Base-by-base conservation (phyloP, 805 yeast genomes). In the Candida piceae region DNA sequence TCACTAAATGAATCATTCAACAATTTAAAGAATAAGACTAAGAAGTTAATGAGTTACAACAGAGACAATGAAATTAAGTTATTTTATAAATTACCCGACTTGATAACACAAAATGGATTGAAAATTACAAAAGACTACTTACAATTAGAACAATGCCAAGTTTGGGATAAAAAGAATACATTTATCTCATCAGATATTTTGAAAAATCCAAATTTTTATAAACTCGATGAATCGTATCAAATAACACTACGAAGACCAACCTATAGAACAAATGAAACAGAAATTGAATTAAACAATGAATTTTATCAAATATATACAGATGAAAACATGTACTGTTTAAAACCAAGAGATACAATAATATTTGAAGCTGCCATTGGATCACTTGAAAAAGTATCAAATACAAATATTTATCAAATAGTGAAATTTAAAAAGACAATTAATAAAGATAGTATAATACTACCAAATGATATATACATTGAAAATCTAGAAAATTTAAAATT, bases 161-260 rank as follows among this genome's bases (percentile, higher is more conserved):
- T 28, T 5, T 36, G 32, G 2, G 12, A 28, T 4, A 20, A 22
- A 16, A 13, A 12, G 7, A 5, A 11, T 5, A 13, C 18, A 17
- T 38, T 44, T 35, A 33, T 65, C 52, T 38, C 49, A 52, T 75
- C 82, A 0, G 53, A 55, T 1, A 57, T 66, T 29, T 61, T 73
- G 34, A 42, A 48, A 3, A 61, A 65, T 58, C 25, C 40, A 1
- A 52, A 58, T n/a, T 50, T 76, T 2, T 78, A 76, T 46, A 58
- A 62, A 29, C 51, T 70, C 4, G 80, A 77, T 42, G 40, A 63
- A 29, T 47, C 55, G 12, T 73, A 63, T 52, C 46, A 46, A 13
- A 47, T 59, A 5, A 63, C 74, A 1, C 52, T 79, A 16, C 46
- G 63, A 1, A 58, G 64, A 36, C 82, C 84, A 2, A 19, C 39